Conservation (phyloP, 768 basidiomycete species). For the Suillus plorans region DNA sequence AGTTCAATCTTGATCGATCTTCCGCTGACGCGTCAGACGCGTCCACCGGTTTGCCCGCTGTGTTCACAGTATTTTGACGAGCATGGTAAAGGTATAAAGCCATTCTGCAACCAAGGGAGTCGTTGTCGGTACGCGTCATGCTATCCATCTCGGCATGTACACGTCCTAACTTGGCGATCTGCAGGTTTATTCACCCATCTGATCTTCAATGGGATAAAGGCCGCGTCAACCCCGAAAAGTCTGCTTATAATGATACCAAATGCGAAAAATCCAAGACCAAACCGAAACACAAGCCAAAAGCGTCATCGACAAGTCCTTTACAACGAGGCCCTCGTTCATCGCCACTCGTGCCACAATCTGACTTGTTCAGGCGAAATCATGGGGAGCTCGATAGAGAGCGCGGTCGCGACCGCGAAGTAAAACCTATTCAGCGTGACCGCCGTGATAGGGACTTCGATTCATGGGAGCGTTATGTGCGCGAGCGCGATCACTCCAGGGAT, state of each 20-base stretch:
- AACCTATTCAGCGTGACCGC: constrained; percentile 19
- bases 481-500: constrained; percentile 16
- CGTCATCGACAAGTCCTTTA: constrained; percentile 19
- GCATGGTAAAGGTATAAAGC: constrained; percentile 40
- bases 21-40: constrained; percentile 16
- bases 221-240: constrained; percentile 20
- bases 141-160: constrained; percentile 9
- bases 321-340: constrained; percentile 28
- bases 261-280: constrained; percentile 23
- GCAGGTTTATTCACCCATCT: constrained; percentile 50
- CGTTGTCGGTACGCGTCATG: constrained; percentile 45
- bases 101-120: constrained; percentile 46
- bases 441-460: constrained; percentile 25
- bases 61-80: constrained; percentile 46
- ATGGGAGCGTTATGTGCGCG: constrained; percentile 18
- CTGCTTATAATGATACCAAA: constrained; percentile 2
- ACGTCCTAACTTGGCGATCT: constrained; percentile 7
- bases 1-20: background rate
- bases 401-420: constrained; percentile 22
- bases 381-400: constrained; percentile 21
- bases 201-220: constrained; percentile 42
- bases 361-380: constrained; percentile 38
- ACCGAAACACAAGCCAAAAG: constrained; percentile 21
- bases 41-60: background rate
- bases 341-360: constrained; percentile 44